phyloP scores from a whole-genome alignment of 208 protist species.

The Vickermania spadyakhi region DNA sequence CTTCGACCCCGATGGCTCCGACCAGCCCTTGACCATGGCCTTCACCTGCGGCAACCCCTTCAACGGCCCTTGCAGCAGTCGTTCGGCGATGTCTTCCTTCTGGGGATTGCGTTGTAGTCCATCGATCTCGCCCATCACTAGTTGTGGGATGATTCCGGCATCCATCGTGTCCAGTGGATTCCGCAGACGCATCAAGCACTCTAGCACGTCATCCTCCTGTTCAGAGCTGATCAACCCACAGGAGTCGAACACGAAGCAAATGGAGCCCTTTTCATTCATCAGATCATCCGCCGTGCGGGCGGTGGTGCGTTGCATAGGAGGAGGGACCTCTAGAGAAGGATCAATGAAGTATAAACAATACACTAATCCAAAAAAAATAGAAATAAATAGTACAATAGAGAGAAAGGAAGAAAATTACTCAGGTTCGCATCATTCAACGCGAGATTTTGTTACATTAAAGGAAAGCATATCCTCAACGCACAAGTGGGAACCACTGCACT shows the following conservation, averaged over 20 bases:
- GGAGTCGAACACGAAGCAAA: background rate
- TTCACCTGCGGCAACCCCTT: background rate
- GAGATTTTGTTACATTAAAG: slow-evolving; percentile 35
- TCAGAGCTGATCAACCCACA: background rate
- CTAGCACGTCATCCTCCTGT: background rate
- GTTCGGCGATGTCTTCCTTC: background rate
- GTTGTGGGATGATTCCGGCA: slow-evolving; percentile 6
- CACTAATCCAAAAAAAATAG: slow-evolving; percentile 2
- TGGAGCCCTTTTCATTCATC: too few species aligned
- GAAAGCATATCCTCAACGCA: slow-evolving; percentile 51
- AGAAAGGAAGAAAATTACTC: background rate
- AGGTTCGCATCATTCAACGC: slow-evolving; percentile 6
- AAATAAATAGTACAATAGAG: slow-evolving; percentile 13
- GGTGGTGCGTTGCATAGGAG: slow-evolving; percentile 1
- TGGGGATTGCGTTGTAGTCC: background rate
- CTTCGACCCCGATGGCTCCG: background rate
- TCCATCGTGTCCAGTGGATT: background rate
- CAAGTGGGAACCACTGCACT: background rate
- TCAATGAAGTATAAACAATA: background rate
- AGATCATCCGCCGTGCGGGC: background rate
- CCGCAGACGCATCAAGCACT: background rate
- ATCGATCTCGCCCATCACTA: slow-evolving; percentile 6
- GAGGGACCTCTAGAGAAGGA: too few species aligned
- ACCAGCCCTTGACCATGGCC: background rate
- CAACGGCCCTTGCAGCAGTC: background rate